A percentile compares a stretch with the other conserved stretches of the same genome.
Evolutionary conservation across 805 yeast species (phyloP).

Genomic region (Starmerella scarabaei): DNA sequence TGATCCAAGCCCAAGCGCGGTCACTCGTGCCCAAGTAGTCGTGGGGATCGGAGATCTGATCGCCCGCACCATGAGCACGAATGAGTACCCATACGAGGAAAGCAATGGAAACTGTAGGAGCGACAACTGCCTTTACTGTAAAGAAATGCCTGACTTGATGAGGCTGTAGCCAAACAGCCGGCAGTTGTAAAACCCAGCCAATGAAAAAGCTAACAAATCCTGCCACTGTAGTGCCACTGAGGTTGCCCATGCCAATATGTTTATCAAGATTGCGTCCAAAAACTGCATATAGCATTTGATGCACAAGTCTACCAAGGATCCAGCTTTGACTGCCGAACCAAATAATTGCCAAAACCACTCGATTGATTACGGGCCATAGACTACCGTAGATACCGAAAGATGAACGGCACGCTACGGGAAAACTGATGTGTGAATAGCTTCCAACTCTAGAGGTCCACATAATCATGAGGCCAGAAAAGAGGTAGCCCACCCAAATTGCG

Average conservation of each 20-base stretch:
- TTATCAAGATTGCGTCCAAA: constrained; percentile 31
- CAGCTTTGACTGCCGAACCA: constrained; percentile 85
- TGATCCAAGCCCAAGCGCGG: constrained; percentile 73
- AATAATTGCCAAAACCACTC: constrained; percentile 75
- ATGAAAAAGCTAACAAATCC: constrained; percentile 64
- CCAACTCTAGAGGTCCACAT: constrained; percentile 67
- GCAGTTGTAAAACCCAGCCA: constrained; percentile 69
- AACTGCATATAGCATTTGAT: constrained; percentile 61
- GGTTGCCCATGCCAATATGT: constrained; percentile 39
- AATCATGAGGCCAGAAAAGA: constrained; percentile 55
- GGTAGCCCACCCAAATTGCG: constrained; percentile 76
- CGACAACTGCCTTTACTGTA: constrained; percentile 63
- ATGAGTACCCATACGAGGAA: constrained; percentile 74
- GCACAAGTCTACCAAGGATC: constrained; percentile 73
- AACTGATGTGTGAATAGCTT: constrained; percentile 64
- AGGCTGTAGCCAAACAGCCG: constrained; percentile 70
- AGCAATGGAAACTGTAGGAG: constrained; percentile 73
- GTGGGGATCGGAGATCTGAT: constrained; percentile 42
- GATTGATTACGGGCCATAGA: constrained; percentile 74
- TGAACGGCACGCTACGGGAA: constrained; percentile 71
- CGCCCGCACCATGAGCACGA: constrained; percentile 70
- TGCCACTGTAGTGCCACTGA: constrained; percentile 56
- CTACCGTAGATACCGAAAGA: constrained; percentile 82
- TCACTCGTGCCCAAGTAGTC: constrained; percentile 42
- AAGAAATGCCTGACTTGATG: constrained; percentile 73